Evolutionary conservation across 177 flowering plant genomes (phyloP).

Genomic region (Vitis hybrid): DNA sequence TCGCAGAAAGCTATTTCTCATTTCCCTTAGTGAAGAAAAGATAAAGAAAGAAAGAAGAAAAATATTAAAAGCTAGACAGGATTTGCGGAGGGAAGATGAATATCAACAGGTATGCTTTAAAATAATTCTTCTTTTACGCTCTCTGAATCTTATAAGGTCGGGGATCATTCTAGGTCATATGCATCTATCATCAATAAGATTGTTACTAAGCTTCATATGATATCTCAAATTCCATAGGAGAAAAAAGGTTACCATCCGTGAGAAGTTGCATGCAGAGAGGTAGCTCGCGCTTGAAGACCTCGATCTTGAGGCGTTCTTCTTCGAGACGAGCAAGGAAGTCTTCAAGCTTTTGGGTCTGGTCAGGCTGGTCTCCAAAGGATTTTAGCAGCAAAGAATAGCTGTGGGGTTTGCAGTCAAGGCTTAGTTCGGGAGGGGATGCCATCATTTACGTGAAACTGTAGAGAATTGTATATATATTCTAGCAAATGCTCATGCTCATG

Average conservation of each 20-base stretch:
- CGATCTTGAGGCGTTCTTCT: slow-evolving; percentile 84
- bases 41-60: no score
- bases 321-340: slow-evolving; percentile 81
- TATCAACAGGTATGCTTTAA: neutral
- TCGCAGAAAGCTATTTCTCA: no score
- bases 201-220: neutral
- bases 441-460: slow-evolving; percentile 21
- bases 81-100: no score
- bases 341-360: slow-evolving; percentile 71
- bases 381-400: slow-evolving; percentile 71
- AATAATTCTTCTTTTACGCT: no score
- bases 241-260: slow-evolving; percentile 50
- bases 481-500: slow-evolving; percentile 10
- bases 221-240: no score
- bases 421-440: slow-evolving; percentile 77
- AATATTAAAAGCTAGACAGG: no score
- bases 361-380: slow-evolving; percentile 56
- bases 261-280: slow-evolving; percentile 96
- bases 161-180: no score
- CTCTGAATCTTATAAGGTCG: no score
- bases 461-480: neutral
- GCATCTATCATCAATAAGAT: no score
- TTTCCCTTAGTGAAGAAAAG: no score
- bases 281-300: slow-evolving; percentile 84
- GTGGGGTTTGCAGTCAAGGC: slow-evolving; percentile 69